These are phyloP conservation scores for Leptosphaerulina australis DNA, from an alignment of 2,329 filamentous ascomycete species.

Conservation along the genomic window DNA sequence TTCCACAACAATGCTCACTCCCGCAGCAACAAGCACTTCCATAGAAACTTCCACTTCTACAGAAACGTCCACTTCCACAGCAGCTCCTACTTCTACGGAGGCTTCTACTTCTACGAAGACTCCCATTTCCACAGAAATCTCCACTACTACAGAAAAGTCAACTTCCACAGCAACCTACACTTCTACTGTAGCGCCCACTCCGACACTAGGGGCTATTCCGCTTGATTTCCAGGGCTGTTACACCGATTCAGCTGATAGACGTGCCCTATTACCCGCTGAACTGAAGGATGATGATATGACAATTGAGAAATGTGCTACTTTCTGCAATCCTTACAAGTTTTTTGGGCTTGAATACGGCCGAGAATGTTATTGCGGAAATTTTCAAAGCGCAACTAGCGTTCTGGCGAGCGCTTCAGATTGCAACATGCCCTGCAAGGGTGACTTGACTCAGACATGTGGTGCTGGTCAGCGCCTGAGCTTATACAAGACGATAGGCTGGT, in stretches of 20 bases:
- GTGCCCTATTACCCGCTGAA: slow-evolving; percentile 24
- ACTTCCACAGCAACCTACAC: too few species aligned
- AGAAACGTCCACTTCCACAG: too few species aligned
- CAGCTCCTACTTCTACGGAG: too few species aligned
- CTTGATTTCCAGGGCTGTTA: slow-evolving; percentile 34
- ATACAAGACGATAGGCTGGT: slow-evolving; percentile 47
- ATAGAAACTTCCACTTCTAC: too few species aligned
- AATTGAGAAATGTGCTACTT: slow-evolving; percentile 28
- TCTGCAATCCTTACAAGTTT: slow-evolving; percentile 29
- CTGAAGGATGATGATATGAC: slow-evolving; percentile 26
- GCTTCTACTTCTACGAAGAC: too few species aligned
- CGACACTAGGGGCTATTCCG: slow-evolving; percentile 16
- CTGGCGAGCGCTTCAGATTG: slow-evolving; percentile 25
- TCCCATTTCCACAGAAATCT: too few species aligned
- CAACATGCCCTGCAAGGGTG: slow-evolving; percentile 31
- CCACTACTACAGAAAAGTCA: too few species aligned
- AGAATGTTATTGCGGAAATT: slow-evolving; percentile 31
- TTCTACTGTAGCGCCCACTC: too few species aligned
- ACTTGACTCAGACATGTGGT: slow-evolving; percentile 26
- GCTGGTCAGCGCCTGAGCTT: slow-evolving; percentile 36
- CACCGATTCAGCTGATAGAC: slow-evolving; percentile 19
- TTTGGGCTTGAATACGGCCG: slow-evolving; percentile 33
- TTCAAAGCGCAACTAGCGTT: slow-evolving; percentile 20
- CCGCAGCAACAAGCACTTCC: too few species aligned
- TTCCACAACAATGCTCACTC: too few species aligned